These are phyloP conservation scores for Leptomonas seymouri DNA, from an alignment of 208 protist species.

Conservation along the genomic window DNA sequence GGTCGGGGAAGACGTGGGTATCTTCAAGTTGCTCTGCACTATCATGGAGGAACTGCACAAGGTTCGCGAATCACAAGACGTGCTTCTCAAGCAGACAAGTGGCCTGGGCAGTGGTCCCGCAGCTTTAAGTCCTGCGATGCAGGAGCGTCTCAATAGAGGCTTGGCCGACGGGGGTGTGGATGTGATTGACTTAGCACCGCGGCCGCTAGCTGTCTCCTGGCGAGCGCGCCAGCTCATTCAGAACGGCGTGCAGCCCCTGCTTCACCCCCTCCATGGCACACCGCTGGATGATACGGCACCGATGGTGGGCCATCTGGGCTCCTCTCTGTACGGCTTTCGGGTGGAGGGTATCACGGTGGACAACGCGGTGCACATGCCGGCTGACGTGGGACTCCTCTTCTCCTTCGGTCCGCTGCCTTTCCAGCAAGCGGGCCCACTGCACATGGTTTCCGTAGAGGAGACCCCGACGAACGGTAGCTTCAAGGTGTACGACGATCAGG, in stretches of 20 bases:
- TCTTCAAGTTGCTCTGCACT: slow-evolving; percentile 84
- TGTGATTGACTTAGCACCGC: slow-evolving; percentile 73
- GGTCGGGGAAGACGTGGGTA: slow-evolving; percentile 24
- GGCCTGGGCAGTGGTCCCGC: slow-evolving; percentile 10
- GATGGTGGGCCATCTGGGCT: slow-evolving; percentile 38
- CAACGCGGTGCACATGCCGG: slow-evolving; percentile 52
- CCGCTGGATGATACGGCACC: slow-evolving; percentile 56
- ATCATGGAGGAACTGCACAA: slow-evolving; percentile 88
- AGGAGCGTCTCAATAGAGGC: slow-evolving; percentile 48
- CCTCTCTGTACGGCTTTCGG: slow-evolving; percentile 76
- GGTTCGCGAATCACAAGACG: slow-evolving; percentile 75
- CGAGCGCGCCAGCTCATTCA: slow-evolving; percentile 54
- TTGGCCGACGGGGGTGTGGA: slow-evolving; percentile 55
- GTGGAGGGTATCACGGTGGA: slow-evolving; percentile 90
- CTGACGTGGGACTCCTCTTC: slow-evolving; percentile 81
- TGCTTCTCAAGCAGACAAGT: slow-evolving; percentile 36
- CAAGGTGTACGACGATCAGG: slow-evolving; percentile 55
- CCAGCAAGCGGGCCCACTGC: slow-evolving; percentile 78
- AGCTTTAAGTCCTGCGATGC: slow-evolving; percentile 42
- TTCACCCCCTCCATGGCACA: slow-evolving; percentile 68
- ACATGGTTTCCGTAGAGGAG: slow-evolving; percentile 56
- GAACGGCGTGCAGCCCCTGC: slow-evolving; percentile 71
- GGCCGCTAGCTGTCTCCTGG: slow-evolving; percentile 74
- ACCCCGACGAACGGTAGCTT: slow-evolving; percentile 47
- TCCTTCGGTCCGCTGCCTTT: slow-evolving; percentile 84